Conservation (phyloP, 805 yeast genomes). For the Candida montana region DNA sequence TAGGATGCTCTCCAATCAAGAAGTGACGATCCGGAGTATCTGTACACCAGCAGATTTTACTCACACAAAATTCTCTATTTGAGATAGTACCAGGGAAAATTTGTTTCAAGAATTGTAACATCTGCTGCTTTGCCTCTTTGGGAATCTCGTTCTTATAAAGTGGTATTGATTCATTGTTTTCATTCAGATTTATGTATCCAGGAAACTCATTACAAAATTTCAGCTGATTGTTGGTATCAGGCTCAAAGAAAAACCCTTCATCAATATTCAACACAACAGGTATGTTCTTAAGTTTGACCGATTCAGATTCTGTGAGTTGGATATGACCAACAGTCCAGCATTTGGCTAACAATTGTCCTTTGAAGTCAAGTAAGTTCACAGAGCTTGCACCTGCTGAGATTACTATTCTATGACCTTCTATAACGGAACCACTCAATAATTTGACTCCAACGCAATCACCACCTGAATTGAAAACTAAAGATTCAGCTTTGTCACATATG, state of each 20-base stretch:
- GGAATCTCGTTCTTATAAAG: constrained; percentile 28
- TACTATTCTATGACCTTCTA: constrained; percentile 26
- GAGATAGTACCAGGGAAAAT: constrained; percentile 28
- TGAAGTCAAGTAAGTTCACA: constrained; percentile 29
- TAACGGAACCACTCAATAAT: constrained; percentile 23
- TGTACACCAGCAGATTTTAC: constrained; percentile 34
- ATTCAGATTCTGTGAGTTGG: constrained; percentile 30
- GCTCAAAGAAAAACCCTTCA: constrained; percentile 38
- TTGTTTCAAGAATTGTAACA: constrained; percentile 30
- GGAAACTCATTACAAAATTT: constrained; percentile 38
- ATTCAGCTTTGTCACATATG: constrained; percentile 13
- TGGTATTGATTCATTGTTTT: constrained; percentile 25
- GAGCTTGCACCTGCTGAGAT: constrained; percentile 38
- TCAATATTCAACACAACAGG: constrained; percentile 36
- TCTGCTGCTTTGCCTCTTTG: constrained; percentile 27
- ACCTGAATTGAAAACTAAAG: constrained; percentile 16
- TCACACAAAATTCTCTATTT: constrained; percentile 24
- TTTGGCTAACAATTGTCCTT: constrained; percentile 33
- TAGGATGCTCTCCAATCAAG: constrained; percentile 28
- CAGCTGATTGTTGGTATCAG: constrained; percentile 30
- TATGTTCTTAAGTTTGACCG: constrained; percentile 23
- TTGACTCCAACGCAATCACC: constrained; percentile 27
- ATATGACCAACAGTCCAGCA: constrained; percentile 40
- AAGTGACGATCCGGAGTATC: constrained; percentile 32
- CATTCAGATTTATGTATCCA: constrained; percentile 28